Conservation (phyloP, 2,329 filamentous ascomycete genomes). For the Phyllosticta ampelicida region DNA sequence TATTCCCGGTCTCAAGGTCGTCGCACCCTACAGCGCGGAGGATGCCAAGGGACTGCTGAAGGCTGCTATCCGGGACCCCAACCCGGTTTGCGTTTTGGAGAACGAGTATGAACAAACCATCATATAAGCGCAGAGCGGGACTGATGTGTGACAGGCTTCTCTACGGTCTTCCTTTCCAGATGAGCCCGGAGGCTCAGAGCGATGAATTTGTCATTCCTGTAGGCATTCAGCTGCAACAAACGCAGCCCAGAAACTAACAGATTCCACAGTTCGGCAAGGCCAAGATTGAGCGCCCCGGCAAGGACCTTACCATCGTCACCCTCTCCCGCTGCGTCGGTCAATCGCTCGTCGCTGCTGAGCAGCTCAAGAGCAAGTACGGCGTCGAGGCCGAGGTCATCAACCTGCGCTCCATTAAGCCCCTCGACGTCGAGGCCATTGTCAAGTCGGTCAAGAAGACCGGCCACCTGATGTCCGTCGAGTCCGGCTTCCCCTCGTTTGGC, state of each 20-base stretch:
- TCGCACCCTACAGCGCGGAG: slow-evolving; percentile 90
- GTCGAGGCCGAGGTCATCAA: slow-evolving; percentile 96
- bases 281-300: slow-evolving; percentile 94
- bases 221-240: slow-evolving; percentile 15
- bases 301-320: slow-evolving; percentile 90
- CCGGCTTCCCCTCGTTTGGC: slow-evolving; percentile 91
- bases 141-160: slow-evolving; percentile 43
- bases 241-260: neutral
- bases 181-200: slow-evolving; percentile 93
- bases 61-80: slow-evolving; percentile 95
- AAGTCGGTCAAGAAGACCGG: slow-evolving; percentile 99
- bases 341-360: slow-evolving; percentile 75
- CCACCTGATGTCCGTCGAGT: slow-evolving; percentile 83
- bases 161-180: slow-evolving; percentile 90
- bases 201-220: slow-evolving; percentile 88
- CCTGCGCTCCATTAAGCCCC: slow-evolving; percentile 91
- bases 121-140: neutral
- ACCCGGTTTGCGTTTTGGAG: slow-evolving; percentile 69
- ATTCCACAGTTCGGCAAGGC: slow-evolving; percentile 71
- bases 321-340: slow-evolving; percentile 94
- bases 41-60: slow-evolving; percentile 97
- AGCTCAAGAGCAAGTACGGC: slow-evolving; percentile 92
- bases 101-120: slow-evolving; percentile 34
- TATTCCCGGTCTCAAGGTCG: slow-evolving; percentile 94
- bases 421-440: slow-evolving; percentile 90